phyloP scores from a whole-genome alignment of 345 rosid species.

The Passiflora organensis region DNA sequence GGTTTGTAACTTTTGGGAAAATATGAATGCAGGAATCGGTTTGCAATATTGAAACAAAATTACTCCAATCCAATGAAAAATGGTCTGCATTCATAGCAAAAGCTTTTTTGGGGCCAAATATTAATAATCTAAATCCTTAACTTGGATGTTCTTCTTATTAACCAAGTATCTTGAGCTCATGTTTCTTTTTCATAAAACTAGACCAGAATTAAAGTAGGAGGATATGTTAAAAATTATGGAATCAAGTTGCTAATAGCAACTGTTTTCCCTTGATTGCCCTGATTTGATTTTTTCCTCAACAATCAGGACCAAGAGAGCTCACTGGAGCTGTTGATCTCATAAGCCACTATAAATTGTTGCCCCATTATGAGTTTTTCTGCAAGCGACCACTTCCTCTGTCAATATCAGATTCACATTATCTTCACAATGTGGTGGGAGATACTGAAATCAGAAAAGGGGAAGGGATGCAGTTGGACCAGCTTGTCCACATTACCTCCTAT shows the following conservation, averaged over 20 bases:
- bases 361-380: slow-evolving; percentile 31
- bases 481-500: slow-evolving; percentile 18
- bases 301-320: slow-evolving; percentile 33
- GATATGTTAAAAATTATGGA: not conserved
- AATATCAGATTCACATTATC: slow-evolving; percentile 31
- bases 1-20: no score
- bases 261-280: not conserved
- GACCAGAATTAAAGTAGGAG: not conserved
- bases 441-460: slow-evolving; percentile 38
- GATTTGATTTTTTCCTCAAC: not conserved
- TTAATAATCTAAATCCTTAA: no score
- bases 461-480: slow-evolving; percentile 36
- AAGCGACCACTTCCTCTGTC: slow-evolving; percentile 29
- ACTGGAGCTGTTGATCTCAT: slow-evolving; percentile 37
- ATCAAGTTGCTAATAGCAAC: not conserved
- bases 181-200: no score
- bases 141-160: not conserved
- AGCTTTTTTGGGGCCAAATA: no score
- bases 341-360: slow-evolving; percentile 27
- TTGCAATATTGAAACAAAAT: no score
- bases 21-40: no score
- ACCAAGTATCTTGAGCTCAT: not conserved
- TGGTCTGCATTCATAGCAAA: no score
- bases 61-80: no score
- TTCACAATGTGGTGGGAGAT: slow-evolving; percentile 34